Percentiles rank a stretch among this genome's conserved stretches.
phyloP scores from a whole-genome alignment of 768 basidiomycete species.

The Pulveroboletus sp. region DNA sequence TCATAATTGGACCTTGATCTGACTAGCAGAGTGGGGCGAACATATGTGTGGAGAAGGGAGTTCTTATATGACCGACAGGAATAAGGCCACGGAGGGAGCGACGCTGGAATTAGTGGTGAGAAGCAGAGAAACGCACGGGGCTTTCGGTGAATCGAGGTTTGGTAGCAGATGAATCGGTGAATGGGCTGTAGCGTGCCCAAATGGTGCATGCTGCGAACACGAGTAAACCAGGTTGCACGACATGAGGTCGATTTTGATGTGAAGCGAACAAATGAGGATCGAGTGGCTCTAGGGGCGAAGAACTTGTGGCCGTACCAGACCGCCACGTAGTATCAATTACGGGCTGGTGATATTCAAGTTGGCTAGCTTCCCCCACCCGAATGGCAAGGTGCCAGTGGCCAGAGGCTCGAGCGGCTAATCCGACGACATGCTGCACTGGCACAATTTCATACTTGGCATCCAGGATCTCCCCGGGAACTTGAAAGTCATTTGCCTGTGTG shows the following conservation, averaged over 20 bases:
- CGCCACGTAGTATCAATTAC: conserved; percentile 16
- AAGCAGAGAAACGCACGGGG: conserved; percentile 25
- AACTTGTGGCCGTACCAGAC: conserved; percentile 19
- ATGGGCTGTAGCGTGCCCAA: conserved; percentile 28
- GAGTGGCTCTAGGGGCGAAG: conserved; percentile 33
- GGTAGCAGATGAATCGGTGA: conserved; percentile 26
- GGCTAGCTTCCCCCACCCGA: background rate
- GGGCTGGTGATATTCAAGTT: conserved; percentile 6
- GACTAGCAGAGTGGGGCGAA: conserved; percentile 24
- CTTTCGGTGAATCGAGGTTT: conserved; percentile 24
- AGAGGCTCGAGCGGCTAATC: conserved; percentile 10
- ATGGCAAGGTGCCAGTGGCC: background rate
- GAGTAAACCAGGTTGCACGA: conserved; percentile 36
- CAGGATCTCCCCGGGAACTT: conserved; percentile 5
- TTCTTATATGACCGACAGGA: conserved; percentile 25
- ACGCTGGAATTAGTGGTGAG: conserved; percentile 28
- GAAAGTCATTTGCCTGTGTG: conserved; percentile 4
- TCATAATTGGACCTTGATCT: conserved; percentile 23
- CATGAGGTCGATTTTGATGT: conserved; percentile 37
- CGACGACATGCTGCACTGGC: conserved; percentile 13
- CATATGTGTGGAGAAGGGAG: conserved; percentile 21
- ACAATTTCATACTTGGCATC: conserved; percentile 5
- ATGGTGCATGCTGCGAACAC: conserved; percentile 32
- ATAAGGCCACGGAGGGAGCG: conserved; percentile 22
- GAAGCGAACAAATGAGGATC: conserved; percentile 36